Evolutionary conservation across 2,329 filamentous ascomycete species (phyloP).

Genomic region (Celoporthe dispersa): DNA sequence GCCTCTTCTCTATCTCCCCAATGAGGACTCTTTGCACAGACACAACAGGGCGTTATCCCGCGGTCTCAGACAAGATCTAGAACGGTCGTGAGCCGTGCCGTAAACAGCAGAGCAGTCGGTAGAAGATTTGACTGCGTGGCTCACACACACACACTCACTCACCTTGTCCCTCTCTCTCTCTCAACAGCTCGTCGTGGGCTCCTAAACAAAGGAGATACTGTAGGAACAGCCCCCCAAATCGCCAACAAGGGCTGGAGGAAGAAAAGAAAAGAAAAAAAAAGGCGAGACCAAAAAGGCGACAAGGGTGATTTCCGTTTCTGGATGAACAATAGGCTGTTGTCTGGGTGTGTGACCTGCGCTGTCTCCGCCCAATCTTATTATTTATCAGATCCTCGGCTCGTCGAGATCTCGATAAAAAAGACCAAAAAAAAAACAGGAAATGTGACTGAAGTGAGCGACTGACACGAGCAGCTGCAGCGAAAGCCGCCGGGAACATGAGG

Average conservation of each 20-base stretch:
- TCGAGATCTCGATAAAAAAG: constrained; percentile 6
- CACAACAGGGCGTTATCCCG: neutral
- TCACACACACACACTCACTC: neutral
- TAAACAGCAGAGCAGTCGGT: neutral
- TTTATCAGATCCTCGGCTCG: constrained; percentile 26
- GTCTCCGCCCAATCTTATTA: neutral
- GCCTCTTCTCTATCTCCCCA: neutral
- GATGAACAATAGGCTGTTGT: constrained; percentile 16
- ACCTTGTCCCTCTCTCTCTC: too few species aligned
- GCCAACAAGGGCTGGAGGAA: neutral
- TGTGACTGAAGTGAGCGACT: neutral
- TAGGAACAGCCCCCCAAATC: neutral
- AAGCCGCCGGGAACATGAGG: neutral
- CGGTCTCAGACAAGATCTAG: neutral
- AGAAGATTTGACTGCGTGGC: neutral
- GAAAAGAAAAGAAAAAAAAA: neutral
- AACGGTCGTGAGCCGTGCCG: neutral
- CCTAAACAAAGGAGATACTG: neutral
- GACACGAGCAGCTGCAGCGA: constrained; percentile 12
- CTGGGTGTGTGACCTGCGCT: constrained; percentile 8
- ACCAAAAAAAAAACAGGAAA: neutral
- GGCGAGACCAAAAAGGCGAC: constrained; percentile 8
- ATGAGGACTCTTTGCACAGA: neutral
- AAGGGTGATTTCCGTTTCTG: constrained; percentile 26
- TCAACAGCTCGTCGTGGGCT: too few species aligned